Evolutionary conservation across 148 eudicot genomes (phyloP), one percentile per base, ranked within the genome.

Genomic region (Nepenthes gracilis): DNA sequence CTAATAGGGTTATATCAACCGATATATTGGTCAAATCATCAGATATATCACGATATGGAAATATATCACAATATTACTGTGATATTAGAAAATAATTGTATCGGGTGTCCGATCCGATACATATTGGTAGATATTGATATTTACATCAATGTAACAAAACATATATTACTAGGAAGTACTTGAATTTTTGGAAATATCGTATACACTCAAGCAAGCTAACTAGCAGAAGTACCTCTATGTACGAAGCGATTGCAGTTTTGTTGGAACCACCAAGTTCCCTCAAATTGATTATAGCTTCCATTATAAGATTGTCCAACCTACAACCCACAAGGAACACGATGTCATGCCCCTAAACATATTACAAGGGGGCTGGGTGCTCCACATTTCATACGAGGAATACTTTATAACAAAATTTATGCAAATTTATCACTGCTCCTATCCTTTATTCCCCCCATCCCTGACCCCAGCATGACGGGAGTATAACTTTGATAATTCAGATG

Each of bases 181-280:
- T 3, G 45, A 8, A 4, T 40, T 40, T 8, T 40, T 40, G 45
- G 33, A 35, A 55, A 37, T 14, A 37, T 52, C 37, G 62, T 64
- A 58, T 33, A 58, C 10, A 36, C 40, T 50, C n/a, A 59, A 14
- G 12, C 35, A 64, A 66, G 40, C 43, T 49, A 14, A 57, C 58
- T 34, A 23, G 48, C 33, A 70, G 43, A 43, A 60, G 35, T 77
- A 93, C 99, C 99, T 93, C 99, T 67, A 93, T 93, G 63, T 86
- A 93, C 56, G 87, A 69, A 67, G 85, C 95, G 49, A 93, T 88
- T 52, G 99, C 77, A 33, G 84, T 86, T 86, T 84, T 86, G 67
- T 83, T 88, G 67, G 95, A 84, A 61, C 99, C 99, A 70, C 88
- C 91, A 66, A 85, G 86, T 70, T 89, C 96, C 84, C 87, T 79